phyloP scores from a whole-genome alignment of 768 basidiomycete species.

The Lactifluus subvellereus region DNA sequence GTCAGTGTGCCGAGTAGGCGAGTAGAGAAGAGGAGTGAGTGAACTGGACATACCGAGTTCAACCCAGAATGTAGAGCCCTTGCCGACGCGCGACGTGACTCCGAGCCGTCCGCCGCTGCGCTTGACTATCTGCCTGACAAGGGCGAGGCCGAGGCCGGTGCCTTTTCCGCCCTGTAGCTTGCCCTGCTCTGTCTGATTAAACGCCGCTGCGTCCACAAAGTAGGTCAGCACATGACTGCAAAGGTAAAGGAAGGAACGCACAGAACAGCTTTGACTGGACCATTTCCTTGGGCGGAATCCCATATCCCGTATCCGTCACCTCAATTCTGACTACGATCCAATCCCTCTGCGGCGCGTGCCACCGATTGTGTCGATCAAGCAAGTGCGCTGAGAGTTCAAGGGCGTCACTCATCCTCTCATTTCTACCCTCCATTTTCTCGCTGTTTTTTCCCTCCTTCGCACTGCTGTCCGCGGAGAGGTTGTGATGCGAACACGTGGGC shows the following conservation, averaged over 20 bases:
- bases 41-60: slow-evolving; percentile 50
- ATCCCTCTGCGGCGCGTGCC: slow-evolving; percentile 43
- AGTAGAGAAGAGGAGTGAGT: neutral
- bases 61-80: slow-evolving; percentile 87
- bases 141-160: slow-evolving; percentile 47
- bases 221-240: neutral
- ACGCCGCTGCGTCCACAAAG: slow-evolving; percentile 44
- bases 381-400: slow-evolving; percentile 28
- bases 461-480: neutral
- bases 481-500: slow-evolving; percentile 21
- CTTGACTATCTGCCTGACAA: slow-evolving; percentile 50
- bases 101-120: slow-evolving; percentile 44
- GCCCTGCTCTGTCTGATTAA: slow-evolving; percentile 75
- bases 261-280: slow-evolving; percentile 65
- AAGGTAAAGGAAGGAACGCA: slow-evolving; percentile 32
- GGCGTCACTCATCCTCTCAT: neutral
- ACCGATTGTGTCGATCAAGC: slow-evolving; percentile 48
- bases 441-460: neutral
- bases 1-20: neutral
- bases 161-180: slow-evolving; percentile 58
- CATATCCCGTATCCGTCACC: slow-evolving; percentile 69
- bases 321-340: slow-evolving; percentile 80
- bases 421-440: neutral
- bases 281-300: slow-evolving; percentile 62
- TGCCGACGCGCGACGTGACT: slow-evolving; percentile 39